Evolutionary conservation across 148 eudicot genomes (phyloP).

Genomic region (Arctostaphylos glauca): DNA sequence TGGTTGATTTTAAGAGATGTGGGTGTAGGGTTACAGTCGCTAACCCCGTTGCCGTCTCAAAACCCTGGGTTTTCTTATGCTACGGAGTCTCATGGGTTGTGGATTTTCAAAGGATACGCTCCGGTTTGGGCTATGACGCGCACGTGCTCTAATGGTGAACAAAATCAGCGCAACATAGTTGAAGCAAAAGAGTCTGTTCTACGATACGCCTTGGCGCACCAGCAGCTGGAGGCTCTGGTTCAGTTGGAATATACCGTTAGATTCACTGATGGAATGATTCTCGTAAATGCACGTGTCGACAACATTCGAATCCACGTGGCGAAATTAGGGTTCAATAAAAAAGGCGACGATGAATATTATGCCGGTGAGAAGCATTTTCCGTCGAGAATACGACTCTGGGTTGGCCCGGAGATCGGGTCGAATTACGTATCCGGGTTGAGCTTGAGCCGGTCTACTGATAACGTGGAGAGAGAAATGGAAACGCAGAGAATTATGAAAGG

Average conservation of each 20-base stretch:
- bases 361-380: constrained; percentile 73
- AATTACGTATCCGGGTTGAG: constrained; percentile 56
- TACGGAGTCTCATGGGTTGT: constrained; percentile 62
- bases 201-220: constrained; percentile 80
- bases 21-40: constrained; percentile 47
- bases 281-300: constrained; percentile 65
- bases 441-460: constrained; percentile 56
- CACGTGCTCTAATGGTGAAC: constrained; percentile 19
- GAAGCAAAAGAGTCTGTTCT: constrained; percentile 65
- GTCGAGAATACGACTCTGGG: constrained; percentile 64
- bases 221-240: constrained; percentile 69
- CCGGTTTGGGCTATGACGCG: constrained; percentile 65
- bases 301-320: constrained; percentile 69
- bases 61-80: constrained; percentile 69
- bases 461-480: constrained; percentile 56
- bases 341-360: constrained; percentile 17
- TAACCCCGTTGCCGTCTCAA: constrained; percentile 29
- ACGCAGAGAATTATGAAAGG: constrained; percentile 66
- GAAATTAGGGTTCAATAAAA: constrained; percentile 53
- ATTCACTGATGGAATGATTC: constrained; percentile 52
- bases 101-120: constrained; percentile 65
- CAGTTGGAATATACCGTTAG: constrained; percentile 66
- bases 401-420: constrained; percentile 81
- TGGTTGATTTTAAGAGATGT: constrained; percentile 66
- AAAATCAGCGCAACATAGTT: constrained; percentile 26